Percentiles rank a stretch among this genome's conserved stretches.
phyloP scores from a whole-genome alignment of 1,139 yeast genomes.

The Candida sojae region DNA sequence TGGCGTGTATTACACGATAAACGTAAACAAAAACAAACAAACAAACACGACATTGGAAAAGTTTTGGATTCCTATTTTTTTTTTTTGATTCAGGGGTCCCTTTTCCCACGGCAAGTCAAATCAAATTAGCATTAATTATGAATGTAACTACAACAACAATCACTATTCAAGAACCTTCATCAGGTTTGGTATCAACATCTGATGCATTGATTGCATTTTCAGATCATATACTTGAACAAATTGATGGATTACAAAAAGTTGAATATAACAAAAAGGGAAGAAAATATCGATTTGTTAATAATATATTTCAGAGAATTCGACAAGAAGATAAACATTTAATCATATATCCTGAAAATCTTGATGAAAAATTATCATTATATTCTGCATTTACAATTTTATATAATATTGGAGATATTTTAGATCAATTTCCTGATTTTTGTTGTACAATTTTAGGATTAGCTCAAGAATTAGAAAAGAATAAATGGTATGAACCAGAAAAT shows the following conservation, averaged over 20 bases:
- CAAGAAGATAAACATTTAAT: constrained; percentile 55
- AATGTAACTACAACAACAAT: background rate
- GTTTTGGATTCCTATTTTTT: too few relatives aligned
- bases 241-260: constrained; percentile 34
- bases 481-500: constrained; percentile 53
- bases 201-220: constrained; percentile 31
- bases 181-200: constrained; percentile 18
- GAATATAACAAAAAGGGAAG: constrained; percentile 54
- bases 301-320: constrained; percentile 49
- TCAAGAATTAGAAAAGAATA: constrained; percentile 46
- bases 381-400: constrained; percentile 47
- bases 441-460: constrained; percentile 54
- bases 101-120: too few relatives aligned
- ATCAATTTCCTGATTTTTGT: constrained; percentile 44
- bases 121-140: background rate
- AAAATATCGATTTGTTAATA: constrained; percentile 51
- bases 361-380: constrained; percentile 37
- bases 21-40: background rate
- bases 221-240: constrained; percentile 26
- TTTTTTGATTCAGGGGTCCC: too few relatives aligned
- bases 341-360: constrained; percentile 37
- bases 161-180: background rate
- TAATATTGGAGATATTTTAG: constrained; percentile 37
- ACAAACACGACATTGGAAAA: background rate
- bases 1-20: too few relatives aligned